Evolutionary conservation across 495 filamentous ascomycete species (phyloP).

Genomic region (Cairneyella variabilis): DNA sequence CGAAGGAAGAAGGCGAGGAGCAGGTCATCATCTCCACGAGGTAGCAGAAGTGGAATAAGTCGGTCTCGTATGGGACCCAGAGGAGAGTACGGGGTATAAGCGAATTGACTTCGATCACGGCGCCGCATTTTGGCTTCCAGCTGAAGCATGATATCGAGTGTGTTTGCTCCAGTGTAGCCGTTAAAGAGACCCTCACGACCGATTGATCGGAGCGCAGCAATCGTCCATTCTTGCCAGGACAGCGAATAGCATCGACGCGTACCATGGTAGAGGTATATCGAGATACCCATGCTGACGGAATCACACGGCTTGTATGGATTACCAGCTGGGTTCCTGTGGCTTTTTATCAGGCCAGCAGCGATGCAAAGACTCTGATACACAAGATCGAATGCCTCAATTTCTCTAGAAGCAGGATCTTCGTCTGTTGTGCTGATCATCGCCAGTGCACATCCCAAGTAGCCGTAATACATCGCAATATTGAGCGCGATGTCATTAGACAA

Average conservation of each 20-base stretch:
- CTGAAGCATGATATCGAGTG: conserved; percentile 6
- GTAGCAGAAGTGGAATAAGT: conserved; percentile 12
- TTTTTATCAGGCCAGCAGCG: conserved; percentile 3
- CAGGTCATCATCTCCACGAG: conserved; percentile 5
- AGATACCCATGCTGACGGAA: conserved; percentile 12
- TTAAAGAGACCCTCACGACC: conserved; percentile 12
- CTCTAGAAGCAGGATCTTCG: not conserved
- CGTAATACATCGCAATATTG: conserved; percentile 17
- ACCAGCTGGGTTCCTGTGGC: not conserved
- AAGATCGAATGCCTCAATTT: conserved; percentile 13
- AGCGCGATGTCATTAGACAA: conserved; percentile 11
- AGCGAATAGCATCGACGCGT: conserved; percentile 11
- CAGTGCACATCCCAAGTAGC: conserved; percentile 8
- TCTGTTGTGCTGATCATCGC: conserved; percentile 13
- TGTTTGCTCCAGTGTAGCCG: conserved; percentile 9
- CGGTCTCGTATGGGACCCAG: conserved; percentile 8
- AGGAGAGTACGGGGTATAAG: too few relatives aligned
- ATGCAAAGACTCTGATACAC: conserved; percentile 17
- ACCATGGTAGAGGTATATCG: conserved; percentile 9
- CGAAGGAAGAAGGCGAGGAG: conserved; percentile 4
- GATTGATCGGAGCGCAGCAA: conserved; percentile 1
- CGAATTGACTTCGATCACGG: too few relatives aligned
- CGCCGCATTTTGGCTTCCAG: too few relatives aligned
- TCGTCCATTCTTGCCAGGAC: conserved; percentile 13
- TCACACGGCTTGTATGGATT: conserved; percentile 16